A percentile compares a stretch with the other conserved stretches of the same genome.
Conservation (phyloP, 2,329 filamentous ascomycete species). For the Penicillium sp. region DNA sequence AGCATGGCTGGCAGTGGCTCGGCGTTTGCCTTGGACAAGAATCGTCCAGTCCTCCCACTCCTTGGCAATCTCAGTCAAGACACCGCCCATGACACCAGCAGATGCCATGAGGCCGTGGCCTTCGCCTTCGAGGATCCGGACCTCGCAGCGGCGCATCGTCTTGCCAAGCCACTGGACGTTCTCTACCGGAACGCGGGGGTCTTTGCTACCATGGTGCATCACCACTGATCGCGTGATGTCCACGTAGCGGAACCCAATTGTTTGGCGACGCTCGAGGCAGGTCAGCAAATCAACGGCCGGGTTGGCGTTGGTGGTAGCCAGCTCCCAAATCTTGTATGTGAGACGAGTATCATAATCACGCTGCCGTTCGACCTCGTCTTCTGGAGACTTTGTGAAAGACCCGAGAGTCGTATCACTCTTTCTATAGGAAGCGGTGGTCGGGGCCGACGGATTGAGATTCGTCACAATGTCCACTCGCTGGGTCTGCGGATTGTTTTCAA, state of each 20-base stretch:
- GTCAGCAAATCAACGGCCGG: conserved; percentile 90
- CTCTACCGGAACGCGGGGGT: conserved; percentile 88
- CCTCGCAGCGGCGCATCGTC: conserved; percentile 89
- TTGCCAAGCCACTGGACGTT: conserved; percentile 94
- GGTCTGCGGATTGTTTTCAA: conserved; percentile 18
- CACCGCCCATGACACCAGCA: conserved; percentile 84
- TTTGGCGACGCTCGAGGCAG: conserved; percentile 84
- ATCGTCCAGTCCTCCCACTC: conserved; percentile 90
- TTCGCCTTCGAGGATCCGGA: conserved; percentile 84
- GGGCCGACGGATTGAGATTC: conserved; percentile 15
- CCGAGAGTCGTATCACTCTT: conserved; percentile 25
- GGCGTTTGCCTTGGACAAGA: conserved; percentile 48
- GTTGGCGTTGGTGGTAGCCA: conserved; percentile 87
- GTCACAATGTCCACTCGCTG: conserved; percentile 19
- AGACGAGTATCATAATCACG: conserved; percentile 73
- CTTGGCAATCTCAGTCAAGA: conserved; percentile 89
- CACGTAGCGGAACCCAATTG: conserved; percentile 94
- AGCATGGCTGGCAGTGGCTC: conserved; percentile 28
- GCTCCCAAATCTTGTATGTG: conserved; percentile 90
- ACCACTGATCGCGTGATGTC: conserved; percentile 89
- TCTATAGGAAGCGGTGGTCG: conserved; percentile 16
- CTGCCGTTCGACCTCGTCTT: conserved; percentile 39
- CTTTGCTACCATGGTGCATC: conserved; percentile 89
- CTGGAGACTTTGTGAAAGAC: conserved; percentile 20
- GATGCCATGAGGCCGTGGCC: conserved; percentile 96